Conservation (phyloP, 2,329 filamentous ascomycete species). For the Aspergillus pseudonomiae region DNA sequence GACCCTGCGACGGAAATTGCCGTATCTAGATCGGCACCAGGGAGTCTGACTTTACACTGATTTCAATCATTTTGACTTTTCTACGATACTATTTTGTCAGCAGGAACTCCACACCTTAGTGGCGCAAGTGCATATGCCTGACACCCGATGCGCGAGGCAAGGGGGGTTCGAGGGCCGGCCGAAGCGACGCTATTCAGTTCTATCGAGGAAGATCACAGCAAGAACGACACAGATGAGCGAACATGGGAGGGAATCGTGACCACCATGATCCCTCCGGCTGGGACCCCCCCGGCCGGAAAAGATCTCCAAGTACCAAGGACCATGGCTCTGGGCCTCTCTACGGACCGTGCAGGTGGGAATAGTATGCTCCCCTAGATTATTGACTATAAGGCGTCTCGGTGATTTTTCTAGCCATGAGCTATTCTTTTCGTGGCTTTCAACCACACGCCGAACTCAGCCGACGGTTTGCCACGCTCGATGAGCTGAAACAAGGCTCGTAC, state of each 20-base stretch:
- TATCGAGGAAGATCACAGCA: slow-evolving; percentile 7
- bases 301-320: background rate
- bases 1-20: slow-evolving; percentile 2
- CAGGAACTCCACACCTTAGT: background rate
- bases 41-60: background rate
- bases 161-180: slow-evolving; percentile 4
- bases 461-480: background rate
- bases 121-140: slow-evolving; percentile 11
- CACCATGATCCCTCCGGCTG: background rate
- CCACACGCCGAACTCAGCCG: background rate
- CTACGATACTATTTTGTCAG: background rate
- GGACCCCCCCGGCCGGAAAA: background rate
- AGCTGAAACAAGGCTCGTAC: background rate
- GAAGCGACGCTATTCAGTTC: background rate
- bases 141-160: slow-evolving; percentile 21
- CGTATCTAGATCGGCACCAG: background rate
- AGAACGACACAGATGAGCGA: background rate
- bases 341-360: background rate
- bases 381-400: background rate
- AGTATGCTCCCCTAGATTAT: background rate
- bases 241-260: background rate
- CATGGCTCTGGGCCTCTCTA: background rate
- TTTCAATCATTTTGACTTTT: background rate
- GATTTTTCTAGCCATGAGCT: background rate
- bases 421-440: background rate